Conservation (phyloP, 257 asterid species). For the Anisodus acutangulus region DNA sequence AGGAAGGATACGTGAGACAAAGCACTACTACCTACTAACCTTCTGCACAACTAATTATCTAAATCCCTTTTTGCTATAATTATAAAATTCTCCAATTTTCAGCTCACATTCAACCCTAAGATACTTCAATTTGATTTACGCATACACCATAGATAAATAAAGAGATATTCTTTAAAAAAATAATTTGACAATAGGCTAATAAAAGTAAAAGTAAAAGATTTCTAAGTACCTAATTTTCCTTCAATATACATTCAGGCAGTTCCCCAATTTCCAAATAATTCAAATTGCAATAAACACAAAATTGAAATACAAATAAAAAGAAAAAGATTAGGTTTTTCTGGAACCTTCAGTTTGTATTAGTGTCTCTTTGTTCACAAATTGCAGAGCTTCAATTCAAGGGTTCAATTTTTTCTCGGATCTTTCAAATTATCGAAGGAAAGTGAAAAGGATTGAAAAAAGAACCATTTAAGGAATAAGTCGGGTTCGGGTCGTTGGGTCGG, state of each 20-base stretch:
- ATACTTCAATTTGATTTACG: background rate
- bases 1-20: no score
- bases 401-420: background rate
- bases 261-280: background rate
- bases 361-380: no score
- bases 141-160: background rate
- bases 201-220: background rate
- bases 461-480: background rate
- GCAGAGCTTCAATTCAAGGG: no score
- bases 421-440: background rate
- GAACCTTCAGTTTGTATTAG: no score
- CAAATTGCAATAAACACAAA: background rate
- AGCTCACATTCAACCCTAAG: no score
- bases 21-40: no score
- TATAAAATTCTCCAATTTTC: background rate
- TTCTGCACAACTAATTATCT: background rate
- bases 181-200: background rate
- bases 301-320: background rate
- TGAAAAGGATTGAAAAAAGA: no score
- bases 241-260: background rate
- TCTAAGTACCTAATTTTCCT: background rate
- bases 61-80: background rate
- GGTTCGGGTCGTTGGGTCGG: conserved; percentile 12
- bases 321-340: background rate
- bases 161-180: background rate